phyloP scores from a whole-genome alignment of 345 rosid species.

The Brassica nigra region DNA sequence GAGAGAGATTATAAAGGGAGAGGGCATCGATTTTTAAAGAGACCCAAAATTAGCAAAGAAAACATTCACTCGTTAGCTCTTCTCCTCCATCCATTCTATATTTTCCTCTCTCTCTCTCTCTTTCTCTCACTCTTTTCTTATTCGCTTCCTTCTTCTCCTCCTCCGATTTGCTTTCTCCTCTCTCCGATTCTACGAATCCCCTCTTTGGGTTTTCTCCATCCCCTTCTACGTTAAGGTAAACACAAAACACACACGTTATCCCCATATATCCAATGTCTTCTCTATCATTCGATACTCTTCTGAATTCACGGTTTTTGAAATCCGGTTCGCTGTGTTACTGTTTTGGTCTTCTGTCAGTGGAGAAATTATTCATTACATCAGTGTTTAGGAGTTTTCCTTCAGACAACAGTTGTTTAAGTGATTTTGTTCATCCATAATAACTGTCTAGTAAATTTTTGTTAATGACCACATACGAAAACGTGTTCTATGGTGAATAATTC shows the following conservation, averaged over 20 bases:
- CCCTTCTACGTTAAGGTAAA: slow-evolving; percentile 18
- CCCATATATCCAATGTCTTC: slow-evolving; percentile 6
- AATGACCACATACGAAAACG: not conserved
- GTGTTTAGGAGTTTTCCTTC: not conserved
- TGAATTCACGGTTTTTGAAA: not conserved
- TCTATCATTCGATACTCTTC: not conserved
- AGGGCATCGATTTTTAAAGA: slow-evolving; percentile 20
- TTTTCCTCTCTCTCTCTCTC: not conserved
- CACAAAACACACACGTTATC: not conserved
- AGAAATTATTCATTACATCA: not conserved
- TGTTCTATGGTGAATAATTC: not conserved
- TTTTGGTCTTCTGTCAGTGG: not conserved
- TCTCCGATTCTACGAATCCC: slow-evolving; percentile 4
- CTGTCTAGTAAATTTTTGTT: not conserved
- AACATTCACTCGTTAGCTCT: slow-evolving; percentile 34
- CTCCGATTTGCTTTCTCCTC: slow-evolving; percentile 12
- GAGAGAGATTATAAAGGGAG: slow-evolving; percentile 18
- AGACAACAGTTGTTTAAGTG: not conserved
- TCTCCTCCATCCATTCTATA: slow-evolving; percentile 45
- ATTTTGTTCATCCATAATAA: not conserved
- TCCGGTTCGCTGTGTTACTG: not conserved
- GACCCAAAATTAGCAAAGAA: slow-evolving; percentile 29
- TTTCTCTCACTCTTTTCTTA: slow-evolving; percentile 22
- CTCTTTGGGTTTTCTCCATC: slow-evolving; percentile 2
- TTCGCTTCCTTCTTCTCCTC: slow-evolving; percentile 9